Evolutionary conservation across 805 yeast genomes (phyloP).

Genomic region (Pichia cabralensis): DNA sequence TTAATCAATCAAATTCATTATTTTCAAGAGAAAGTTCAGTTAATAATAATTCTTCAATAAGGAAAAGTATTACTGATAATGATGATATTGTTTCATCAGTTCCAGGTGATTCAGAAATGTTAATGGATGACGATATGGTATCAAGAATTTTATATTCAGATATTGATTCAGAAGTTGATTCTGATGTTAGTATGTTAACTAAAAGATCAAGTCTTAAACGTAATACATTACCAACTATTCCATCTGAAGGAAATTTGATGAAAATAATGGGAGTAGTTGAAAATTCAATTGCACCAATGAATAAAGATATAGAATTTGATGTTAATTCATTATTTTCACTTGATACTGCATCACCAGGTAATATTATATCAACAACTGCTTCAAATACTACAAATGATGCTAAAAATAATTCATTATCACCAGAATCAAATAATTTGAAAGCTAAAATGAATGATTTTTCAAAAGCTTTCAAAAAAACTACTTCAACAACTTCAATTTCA

Average conservation of each 20-base stretch:
- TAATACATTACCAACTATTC: slow-evolving; percentile 14
- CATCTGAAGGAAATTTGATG: slow-evolving; percentile 17
- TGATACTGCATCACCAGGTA: not conserved
- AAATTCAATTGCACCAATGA: slow-evolving; percentile 1
- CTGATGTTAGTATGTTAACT: slow-evolving; percentile 1
- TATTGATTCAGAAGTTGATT: slow-evolving; percentile 6
- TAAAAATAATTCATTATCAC: not conserved
- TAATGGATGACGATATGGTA: slow-evolving; percentile 4
- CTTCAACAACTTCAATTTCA: slow-evolving; percentile 1
- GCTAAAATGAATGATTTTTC: slow-evolving; percentile 8
- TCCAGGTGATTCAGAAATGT: no score
- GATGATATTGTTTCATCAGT: no score
- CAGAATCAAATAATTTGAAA: slow-evolving; percentile 3
- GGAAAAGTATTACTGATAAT: not conserved
- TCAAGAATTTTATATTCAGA: slow-evolving; percentile 8
- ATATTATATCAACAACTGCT: no score
- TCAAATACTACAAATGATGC: not conserved
- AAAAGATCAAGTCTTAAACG: not conserved
- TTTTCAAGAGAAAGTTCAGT: slow-evolving; percentile 2
- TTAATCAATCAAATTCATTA: not conserved
- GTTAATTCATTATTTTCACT: slow-evolving; percentile 1
- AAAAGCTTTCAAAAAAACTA: slow-evolving; percentile 10
- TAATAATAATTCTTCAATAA: not conserved
- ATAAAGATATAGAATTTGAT: slow-evolving; percentile 5
- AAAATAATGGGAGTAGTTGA: slow-evolving; percentile 10